Evolutionary conservation across 768 basidiomycete species (phyloP).

Genomic region (Leccinum sublutescens): DNA sequence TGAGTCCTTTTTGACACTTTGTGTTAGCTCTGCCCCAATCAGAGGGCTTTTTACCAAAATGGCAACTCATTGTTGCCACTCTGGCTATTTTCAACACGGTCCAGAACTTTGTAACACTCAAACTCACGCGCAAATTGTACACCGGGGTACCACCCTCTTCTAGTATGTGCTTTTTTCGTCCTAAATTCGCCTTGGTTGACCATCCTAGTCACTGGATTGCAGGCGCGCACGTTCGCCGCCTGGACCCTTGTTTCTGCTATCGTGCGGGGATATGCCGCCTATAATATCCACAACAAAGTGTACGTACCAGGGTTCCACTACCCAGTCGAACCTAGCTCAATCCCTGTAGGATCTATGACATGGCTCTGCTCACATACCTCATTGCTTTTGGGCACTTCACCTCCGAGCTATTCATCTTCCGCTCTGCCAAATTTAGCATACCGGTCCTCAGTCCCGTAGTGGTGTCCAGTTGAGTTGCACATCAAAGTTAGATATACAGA

Average conservation of each 20-base stretch:
- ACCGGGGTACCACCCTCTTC: constrained; percentile 39
- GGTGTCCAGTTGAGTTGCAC: constrained; percentile 67
- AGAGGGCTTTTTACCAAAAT: constrained; percentile 76
- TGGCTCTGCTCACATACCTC: constrained; percentile 83
- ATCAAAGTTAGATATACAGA: constrained; percentile 31
- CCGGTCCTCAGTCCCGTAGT: constrained; percentile 73
- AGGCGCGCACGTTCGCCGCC: constrained; percentile 84
- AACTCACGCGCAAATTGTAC: constrained; percentile 78
- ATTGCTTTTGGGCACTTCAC: constrained; percentile 89
- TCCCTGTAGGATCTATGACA: constrained; percentile 76
- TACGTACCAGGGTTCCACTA: constrained; percentile 37
- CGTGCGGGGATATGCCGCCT: constrained; percentile 85
- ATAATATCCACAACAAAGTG: constrained; percentile 82
- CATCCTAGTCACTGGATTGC: constrained; percentile 73
- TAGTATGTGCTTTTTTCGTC: constrained; percentile 28
- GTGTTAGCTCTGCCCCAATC: constrained; percentile 58
- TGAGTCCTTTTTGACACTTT: not conserved
- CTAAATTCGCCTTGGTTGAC: not conserved
- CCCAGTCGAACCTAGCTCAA: constrained; percentile 8
- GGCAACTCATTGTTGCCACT: constrained; percentile 80
- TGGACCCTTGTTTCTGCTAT: constrained; percentile 90
- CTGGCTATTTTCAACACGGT: constrained; percentile 82
- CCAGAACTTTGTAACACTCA: constrained; percentile 79
- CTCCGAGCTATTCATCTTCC: constrained; percentile 82
- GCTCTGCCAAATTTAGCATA: constrained; percentile 59